A percentile compares a stretch with the other conserved stretches of the same genome.
Evolutionary conservation across 371 early-diverging fungal species (phyloP).

Genomic region (Circinella umbellata): DNA sequence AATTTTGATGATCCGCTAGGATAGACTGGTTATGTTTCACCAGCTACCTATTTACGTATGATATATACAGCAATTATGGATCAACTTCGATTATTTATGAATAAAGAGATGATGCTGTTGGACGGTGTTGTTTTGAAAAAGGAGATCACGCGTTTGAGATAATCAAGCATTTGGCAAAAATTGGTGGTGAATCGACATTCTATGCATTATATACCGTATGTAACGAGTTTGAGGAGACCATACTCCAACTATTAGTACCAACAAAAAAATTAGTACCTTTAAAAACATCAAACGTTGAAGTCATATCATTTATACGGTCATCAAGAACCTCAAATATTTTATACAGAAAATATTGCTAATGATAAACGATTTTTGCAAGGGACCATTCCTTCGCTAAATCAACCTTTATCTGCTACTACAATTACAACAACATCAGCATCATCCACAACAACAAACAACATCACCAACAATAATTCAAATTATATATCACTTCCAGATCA

Average conservation of each 20-base stretch:
- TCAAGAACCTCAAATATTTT: slow-evolving; percentile 1
- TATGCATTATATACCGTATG: neutral
- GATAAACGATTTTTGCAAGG: neutral
- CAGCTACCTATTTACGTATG: too few relatives aligned
- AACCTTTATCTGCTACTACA: neutral
- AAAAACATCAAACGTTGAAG: neutral
- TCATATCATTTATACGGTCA: neutral
- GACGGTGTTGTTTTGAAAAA: too few relatives aligned
- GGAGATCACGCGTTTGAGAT: neutral
- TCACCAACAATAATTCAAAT: too few relatives aligned
- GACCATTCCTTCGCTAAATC: neutral
- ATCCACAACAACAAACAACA: neutral
- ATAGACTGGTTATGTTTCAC: too few relatives aligned
- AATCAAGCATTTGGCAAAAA: slow-evolving; percentile 5
- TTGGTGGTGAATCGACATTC: slow-evolving; percentile 1
- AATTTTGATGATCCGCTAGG: too few relatives aligned
- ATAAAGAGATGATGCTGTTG: too few relatives aligned
- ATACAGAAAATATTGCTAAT: neutral
- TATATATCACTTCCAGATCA: too few relatives aligned
- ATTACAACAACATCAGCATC: neutral
- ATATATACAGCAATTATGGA: too few relatives aligned
- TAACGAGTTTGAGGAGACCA: neutral
- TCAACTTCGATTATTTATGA: too few relatives aligned
- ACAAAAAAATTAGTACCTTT: neutral
- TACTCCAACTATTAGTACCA: neutral